Evolutionary conservation across 768 basidiomycete species (phyloP), one percentile per base, ranked within the genome.

Genomic region (Suillus lakei): DNA sequence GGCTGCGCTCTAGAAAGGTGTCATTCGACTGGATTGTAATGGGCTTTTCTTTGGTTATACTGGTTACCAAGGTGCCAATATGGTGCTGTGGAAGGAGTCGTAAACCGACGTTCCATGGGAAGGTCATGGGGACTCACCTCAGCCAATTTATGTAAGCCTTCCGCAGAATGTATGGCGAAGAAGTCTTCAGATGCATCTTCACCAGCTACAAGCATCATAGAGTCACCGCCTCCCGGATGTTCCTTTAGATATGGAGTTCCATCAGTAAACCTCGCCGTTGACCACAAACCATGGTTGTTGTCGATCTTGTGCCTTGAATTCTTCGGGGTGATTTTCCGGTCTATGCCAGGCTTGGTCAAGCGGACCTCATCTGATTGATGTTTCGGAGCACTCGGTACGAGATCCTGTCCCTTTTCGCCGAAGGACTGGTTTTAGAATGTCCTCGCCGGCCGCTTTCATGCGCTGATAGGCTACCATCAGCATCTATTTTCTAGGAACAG

Each of bases 181-280:
- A 89, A 90, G 65, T 90, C 88, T 16, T 89, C 88, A 1, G 86
- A 84, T 2, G 85, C 84, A 66, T 90, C 88, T 66, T 87, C 79
- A 0, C 87, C 87, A 1, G 86, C 86, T 10, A 85, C 82, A 23
- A 85, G 76, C 16, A 78, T 73, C 62, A 89, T 90, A 2, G 85
- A 85, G 62, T 85, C 81, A 0, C 79, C 76, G 1, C 88, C 87
- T 8, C 87, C 88, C 0, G 88, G 88, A 69, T 90, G 88, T 15
- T 85, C 84, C 5, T 81, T 76, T 50, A 88, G 74, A 67, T 82
- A 88, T 8, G 69, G 72, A 0, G 84, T 84, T 5, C 80, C 85
- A 54, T 87, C 83, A n/a, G 68, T 88, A 88, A 7, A 86, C 85
- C 72, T 86, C 80, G 18, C 84, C 85, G n/a, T 77, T 69, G 13